These are phyloP conservation scores for Fusarium musae DNA, from an alignment of 2,329 filamentous ascomycete species.

Conservation along the genomic window DNA sequence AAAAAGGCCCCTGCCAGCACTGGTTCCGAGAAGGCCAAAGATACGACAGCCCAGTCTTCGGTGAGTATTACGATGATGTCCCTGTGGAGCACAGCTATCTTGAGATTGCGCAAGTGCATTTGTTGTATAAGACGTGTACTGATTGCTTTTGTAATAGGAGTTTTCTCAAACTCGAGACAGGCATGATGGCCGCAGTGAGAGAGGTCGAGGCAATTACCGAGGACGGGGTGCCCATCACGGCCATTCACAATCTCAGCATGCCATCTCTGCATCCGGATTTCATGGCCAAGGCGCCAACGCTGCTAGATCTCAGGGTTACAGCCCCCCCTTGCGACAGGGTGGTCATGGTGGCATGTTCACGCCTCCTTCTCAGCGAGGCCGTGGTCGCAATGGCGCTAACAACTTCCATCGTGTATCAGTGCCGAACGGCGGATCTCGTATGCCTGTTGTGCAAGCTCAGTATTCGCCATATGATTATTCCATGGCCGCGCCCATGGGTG, in stretches of 20 bases:
- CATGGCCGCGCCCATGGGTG: constrained; percentile 53
- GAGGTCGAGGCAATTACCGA: constrained; percentile 58
- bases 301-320: constrained; percentile 54
- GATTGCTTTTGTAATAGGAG: constrained; percentile 38
- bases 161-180: constrained; percentile 46
- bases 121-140: not conserved
- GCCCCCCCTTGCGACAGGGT: constrained; percentile 57
- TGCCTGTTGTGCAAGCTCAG: constrained; percentile 52
- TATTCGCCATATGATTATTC: constrained; percentile 54
- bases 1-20: constrained; percentile 56
- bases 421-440: constrained; percentile 50
- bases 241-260: constrained; percentile 51
- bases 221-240: constrained; percentile 58
- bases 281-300: constrained; percentile 50
- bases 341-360: constrained; percentile 51
- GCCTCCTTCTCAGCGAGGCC: constrained; percentile 49
- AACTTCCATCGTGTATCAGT: constrained; percentile 55
- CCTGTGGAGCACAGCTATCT: not conserved
- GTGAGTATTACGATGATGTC: constrained; percentile 51
- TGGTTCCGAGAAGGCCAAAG: constrained; percentile 55
- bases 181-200: constrained; percentile 54
- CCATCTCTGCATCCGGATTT: constrained; percentile 43
- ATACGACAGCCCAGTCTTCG: constrained; percentile 47
- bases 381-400: constrained; percentile 49
- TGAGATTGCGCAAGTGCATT: not conserved